Conservation (phyloP, 352 stramenopile genomes). For the Globisporangium recalcitrans region DNA sequence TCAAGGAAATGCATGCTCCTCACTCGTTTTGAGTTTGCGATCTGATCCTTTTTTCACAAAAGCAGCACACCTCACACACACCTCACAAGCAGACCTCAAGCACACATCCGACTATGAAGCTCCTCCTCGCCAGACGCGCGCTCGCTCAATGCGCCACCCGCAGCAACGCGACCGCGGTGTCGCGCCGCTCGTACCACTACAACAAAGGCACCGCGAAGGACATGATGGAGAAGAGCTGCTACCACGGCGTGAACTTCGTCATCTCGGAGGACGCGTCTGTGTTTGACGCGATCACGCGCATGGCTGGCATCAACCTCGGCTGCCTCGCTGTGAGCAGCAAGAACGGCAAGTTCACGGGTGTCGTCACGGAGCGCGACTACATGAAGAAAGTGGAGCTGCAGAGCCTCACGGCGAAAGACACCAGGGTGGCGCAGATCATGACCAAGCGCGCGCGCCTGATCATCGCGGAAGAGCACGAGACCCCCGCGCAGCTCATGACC, state of each 20-base stretch:
- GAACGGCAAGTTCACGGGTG: constrained; percentile 85
- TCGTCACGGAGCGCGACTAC: constrained; percentile 95
- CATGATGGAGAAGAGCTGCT: constrained; percentile 92
- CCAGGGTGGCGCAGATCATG: constrained; percentile 91
- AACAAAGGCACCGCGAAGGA: constrained; percentile 83
- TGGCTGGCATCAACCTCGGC: constrained; percentile 92
- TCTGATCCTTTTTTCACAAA: too few relatives aligned
- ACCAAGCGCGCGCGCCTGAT: constrained; percentile 90
- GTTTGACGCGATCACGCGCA: constrained; percentile 93
- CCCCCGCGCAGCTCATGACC: constrained; percentile 89
- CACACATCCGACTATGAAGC: not conserved
- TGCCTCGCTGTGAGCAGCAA: constrained; percentile 88
- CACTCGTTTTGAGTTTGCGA: too few relatives aligned
- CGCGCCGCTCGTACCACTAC: constrained; percentile 45
- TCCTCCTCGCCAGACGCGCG: not conserved
- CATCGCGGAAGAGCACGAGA: constrained; percentile 81
- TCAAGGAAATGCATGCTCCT: too few relatives aligned
- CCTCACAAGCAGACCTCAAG: constrained; percentile 1
- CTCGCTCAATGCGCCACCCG: not conserved
- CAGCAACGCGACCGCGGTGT: not conserved
- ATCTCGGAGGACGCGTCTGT: constrained; percentile 91
- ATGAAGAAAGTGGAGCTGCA: constrained; percentile 95
- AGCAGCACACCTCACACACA: too few relatives aligned
- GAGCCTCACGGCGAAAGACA: constrained; percentile 81
- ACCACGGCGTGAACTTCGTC: constrained; percentile 93